Evolutionary conservation across 495 filamentous ascomycete genomes (phyloP).

Genomic region (Neurospora terricola): DNA sequence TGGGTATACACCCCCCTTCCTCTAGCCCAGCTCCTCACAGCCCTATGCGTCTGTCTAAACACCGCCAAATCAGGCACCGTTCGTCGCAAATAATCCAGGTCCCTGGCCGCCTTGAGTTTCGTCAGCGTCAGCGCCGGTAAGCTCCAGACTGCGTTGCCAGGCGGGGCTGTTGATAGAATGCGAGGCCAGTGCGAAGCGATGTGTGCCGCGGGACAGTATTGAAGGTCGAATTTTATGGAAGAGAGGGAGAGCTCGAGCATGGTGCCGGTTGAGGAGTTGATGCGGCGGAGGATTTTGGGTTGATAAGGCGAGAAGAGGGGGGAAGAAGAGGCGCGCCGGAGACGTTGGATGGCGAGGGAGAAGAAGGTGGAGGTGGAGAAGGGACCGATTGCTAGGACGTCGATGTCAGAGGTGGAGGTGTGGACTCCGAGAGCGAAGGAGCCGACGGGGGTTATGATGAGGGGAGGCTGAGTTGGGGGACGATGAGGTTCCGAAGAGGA

Average conservation of each 20-base stretch:
- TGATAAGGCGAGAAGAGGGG: background rate
- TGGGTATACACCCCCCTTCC: conserved; percentile 46
- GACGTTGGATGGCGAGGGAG: conserved; percentile 36
- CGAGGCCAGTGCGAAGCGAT: conserved; percentile 34
- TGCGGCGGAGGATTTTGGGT: conserved; percentile 37
- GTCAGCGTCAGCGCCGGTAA: conserved; percentile 37
- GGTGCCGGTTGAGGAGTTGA: conserved; percentile 40
- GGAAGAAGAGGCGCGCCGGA: conserved; percentile 29
- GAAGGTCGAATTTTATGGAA: conserved; percentile 44
- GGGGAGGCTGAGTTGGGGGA: no score
- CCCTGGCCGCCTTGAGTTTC: conserved; percentile 47
- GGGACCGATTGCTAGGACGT: conserved; percentile 48
- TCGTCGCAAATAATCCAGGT: conserved; percentile 41
- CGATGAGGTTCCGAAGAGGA: no score
- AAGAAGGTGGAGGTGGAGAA: conserved; percentile 48
- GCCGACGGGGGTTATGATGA: conserved; percentile 46
- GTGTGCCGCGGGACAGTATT: conserved; percentile 45
- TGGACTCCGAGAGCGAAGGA: conserved; percentile 51
- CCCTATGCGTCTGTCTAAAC: conserved; percentile 42
- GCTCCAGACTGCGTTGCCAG: conserved; percentile 36
- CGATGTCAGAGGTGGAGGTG: conserved; percentile 44
- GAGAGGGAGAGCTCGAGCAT: conserved; percentile 45
- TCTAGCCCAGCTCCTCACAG: conserved; percentile 46
- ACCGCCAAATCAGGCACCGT: conserved; percentile 40
- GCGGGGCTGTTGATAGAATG: conserved; percentile 16